Evolutionary conservation across 352 stramenopile species (phyloP).

Genomic region (Globisporangium abappressorium): DNA sequence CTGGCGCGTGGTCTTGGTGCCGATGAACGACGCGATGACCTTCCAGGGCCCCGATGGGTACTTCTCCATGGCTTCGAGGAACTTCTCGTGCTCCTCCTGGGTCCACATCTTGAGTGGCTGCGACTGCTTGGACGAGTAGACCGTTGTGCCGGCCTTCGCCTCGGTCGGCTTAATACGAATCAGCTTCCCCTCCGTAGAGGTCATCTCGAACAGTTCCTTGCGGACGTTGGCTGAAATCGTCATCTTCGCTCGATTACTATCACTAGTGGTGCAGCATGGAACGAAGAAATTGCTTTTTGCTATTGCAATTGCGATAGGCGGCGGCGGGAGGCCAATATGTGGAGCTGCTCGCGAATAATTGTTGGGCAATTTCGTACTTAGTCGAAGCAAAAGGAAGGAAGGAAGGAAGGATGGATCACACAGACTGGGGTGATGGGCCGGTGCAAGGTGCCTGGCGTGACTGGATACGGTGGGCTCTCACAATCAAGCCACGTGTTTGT

Average conservation of each 20-base stretch:
- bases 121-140: conserved; percentile 82
- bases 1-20: conserved; percentile 90
- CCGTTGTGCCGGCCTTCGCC: conserved; percentile 78
- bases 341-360: conserved; percentile 9
- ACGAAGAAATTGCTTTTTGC: conserved; percentile 20
- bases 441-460: conserved; percentile 14
- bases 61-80: conserved; percentile 84
- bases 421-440: conserved; percentile 9
- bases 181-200: conserved; percentile 69
- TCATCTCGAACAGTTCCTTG: conserved; percentile 86
- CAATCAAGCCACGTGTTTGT: conserved; percentile 7
- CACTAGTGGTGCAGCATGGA: conserved; percentile 7
- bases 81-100: conserved; percentile 83
- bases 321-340: conserved; percentile 14
- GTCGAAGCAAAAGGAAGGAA: conserved; percentile 23
- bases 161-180: conserved; percentile 85
- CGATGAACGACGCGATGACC: conserved; percentile 77
- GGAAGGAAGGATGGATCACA: conserved; percentile 26
- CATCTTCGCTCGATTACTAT: conserved; percentile 38
- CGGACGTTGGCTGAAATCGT: conserved; percentile 84
- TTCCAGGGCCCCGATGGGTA: conserved; percentile 83
- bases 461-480: conserved; percentile 30
- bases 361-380: conserved; percentile 50
- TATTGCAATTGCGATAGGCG: conserved; percentile 8
- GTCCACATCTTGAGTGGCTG: conserved; percentile 87